Evolutionary conservation across 208 protist species (phyloP).

Genomic region (Angomonas ambiguus): DNA sequence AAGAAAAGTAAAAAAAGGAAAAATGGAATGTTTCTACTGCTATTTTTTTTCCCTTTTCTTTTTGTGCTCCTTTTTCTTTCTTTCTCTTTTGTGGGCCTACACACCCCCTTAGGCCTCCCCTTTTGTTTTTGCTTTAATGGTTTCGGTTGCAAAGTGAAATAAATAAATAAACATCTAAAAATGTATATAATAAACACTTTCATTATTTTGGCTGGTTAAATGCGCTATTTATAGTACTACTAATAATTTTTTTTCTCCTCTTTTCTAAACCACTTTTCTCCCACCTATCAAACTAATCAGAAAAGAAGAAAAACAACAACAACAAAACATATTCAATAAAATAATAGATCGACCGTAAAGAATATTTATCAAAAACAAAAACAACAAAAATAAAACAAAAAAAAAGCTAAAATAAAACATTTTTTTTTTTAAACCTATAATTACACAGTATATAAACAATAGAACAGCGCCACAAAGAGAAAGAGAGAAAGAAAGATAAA

Average conservation of each 20-base stretch:
- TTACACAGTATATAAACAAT: neutral
- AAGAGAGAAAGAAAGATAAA: neutral
- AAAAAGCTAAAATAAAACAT: neutral
- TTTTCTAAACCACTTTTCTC: no score
- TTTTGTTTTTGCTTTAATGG: no score
- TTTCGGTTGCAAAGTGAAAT: no score
- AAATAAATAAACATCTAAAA: conserved; percentile 6
- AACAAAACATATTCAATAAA: neutral
- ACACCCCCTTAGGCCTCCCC: no score
- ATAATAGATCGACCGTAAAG: no score
- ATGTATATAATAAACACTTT: conserved; percentile 1
- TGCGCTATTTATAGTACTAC: neutral
- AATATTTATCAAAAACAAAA: no score
- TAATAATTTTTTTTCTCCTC: conserved; percentile 7
- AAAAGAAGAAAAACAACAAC: neutral
- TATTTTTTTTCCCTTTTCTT: conserved; percentile 12
- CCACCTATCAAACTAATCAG: no score
- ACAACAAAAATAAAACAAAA: neutral
- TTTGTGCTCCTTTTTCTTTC: neutral
- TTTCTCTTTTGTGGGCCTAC: no score
- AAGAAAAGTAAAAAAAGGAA: conserved; percentile 14
- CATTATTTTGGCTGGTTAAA: no score
- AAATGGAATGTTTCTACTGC: no score
- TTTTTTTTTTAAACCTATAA: neutral
- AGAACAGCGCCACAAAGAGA: neutral